Evolutionary conservation across 106 monocot genomes (phyloP).

Genomic region (Dioscorea dumetorum): DNA sequence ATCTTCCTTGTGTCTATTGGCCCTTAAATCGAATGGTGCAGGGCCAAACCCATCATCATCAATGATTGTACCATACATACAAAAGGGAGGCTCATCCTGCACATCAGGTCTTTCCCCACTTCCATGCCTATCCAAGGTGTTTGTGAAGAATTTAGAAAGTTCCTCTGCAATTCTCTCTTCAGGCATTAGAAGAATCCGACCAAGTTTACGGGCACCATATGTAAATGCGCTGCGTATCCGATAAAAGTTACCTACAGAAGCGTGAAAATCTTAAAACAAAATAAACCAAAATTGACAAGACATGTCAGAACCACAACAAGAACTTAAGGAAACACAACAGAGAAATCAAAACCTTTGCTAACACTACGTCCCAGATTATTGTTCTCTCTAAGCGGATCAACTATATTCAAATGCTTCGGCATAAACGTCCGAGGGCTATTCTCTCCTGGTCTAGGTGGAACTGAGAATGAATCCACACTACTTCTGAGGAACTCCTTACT

Average conservation of each 20-base stretch:
- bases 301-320: neutral
- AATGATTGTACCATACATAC: neutral
- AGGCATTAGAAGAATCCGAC: conserved; percentile 44
- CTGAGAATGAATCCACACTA: conserved; percentile 34
- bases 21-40: neutral
- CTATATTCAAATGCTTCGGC: conserved; percentile 77
- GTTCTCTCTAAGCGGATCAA: conserved; percentile 77
- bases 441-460: conserved; percentile 24
- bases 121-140: conserved; percentile 70
- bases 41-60: neutral
- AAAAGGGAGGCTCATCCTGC: conserved; percentile 15
- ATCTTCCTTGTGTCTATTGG: neutral
- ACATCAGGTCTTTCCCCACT: conserved; percentile 65
- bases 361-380: conserved; percentile 96
- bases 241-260: conserved; percentile 60
- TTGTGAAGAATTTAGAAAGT: conserved; percentile 56
- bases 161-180: conserved; percentile 36
- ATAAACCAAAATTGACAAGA: neutral
- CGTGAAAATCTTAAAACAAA: neutral
- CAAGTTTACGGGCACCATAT: conserved; percentile 83
- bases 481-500: conserved; percentile 56
- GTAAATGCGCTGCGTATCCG: conserved; percentile 85
- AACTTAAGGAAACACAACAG: neutral
- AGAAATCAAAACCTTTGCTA: conserved; percentile 48
- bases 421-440: conserved; percentile 31